Evolutionary conservation across 1,284 basidiomycete species (phyloP), one percentile per base, ranked within the genome.

Genomic region (Austroboletus olivaceoglutinosus): DNA sequence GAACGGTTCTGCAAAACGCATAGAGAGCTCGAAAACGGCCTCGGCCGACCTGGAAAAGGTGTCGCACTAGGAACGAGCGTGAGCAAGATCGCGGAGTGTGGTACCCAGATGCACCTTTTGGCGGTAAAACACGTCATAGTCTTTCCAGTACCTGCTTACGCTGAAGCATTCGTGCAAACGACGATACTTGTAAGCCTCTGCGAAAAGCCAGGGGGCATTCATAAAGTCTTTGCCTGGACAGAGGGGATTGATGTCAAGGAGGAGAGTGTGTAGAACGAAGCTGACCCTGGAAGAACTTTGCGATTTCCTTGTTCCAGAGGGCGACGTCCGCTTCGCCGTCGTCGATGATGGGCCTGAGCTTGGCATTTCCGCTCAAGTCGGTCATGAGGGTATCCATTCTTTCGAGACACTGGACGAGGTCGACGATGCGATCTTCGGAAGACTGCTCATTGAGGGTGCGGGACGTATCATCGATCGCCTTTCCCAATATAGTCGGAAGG

Each of bases 111-210:
- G 30, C 45, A 86, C 88, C 71, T 93, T 94, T 71, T 95, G 91
- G 54, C 93, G 78, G 76, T 93, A 94, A 72, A 95, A 96, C 10
- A 89, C 86, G 68, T 91, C 92, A 62, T 94, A 97, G 61, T 89
- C 82, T 55, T 80, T 81, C 93, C 93, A 98, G 72, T 85, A 88
- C 68, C 91, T 93, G 77, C 89, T 92, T 55, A 93, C 77, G 57
- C 90, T 93, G 74, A 98, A 98, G 73, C 92, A 95, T 71, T 98
- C 95, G 58, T 93, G 92, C 50, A 99, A 80, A 58, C 93, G 86
- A 63, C 95, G 89, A 73, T 98, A 98, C 73, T 98, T 98, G 82
- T 98, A 98, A 16, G 95, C 94, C 70, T 98, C 95, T 43, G 96
- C 96, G 62, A 96, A 96, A 21, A 96, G 74, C 93, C 93, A 95